phyloP scores from a whole-genome alignment of 306 rosid genomes.

The Cyamopsis tetragonoloba region DNA sequence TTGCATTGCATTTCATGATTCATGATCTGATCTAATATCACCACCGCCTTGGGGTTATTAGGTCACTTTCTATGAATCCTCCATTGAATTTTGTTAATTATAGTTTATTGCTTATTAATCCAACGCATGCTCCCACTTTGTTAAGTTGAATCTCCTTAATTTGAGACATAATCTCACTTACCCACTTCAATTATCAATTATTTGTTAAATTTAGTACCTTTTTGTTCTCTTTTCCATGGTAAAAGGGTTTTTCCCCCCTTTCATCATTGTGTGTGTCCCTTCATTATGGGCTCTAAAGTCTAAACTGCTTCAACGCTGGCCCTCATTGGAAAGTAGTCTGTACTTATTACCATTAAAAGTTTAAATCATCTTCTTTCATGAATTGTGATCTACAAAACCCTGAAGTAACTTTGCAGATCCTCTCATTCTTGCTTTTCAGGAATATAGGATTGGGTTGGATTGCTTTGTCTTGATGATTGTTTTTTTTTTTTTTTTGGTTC shows the following conservation, averaged over 20 bases:
- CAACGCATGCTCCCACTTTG: background rate
- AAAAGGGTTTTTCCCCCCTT: slow-evolving; percentile 2
- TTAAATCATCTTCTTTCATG: slow-evolving; percentile 23
- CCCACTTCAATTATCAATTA: slow-evolving; percentile 1
- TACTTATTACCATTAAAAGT: slow-evolving; percentile 42
- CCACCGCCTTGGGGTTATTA: slow-evolving; percentile 10
- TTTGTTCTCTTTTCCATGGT: background rate
- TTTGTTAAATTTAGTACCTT: background rate
- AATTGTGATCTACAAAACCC: slow-evolving; percentile 27
- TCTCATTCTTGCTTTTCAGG: slow-evolving; percentile 14
- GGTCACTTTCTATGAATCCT: slow-evolving; percentile 23
- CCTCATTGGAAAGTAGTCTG: slow-evolving; percentile 27
- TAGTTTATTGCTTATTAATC: background rate
- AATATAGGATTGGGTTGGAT: background rate
- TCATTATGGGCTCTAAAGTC: slow-evolving; percentile 10
- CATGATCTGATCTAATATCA: slow-evolving; percentile 10
- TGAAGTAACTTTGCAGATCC: slow-evolving; percentile 28
- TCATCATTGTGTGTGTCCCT: slow-evolving; percentile 7
- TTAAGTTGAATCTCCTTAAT: slow-evolving; percentile 12
- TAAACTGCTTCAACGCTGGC: slow-evolving; percentile 23
- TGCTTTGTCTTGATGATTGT: slow-evolving; percentile 40
- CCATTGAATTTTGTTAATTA: background rate
- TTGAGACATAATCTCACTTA: slow-evolving; percentile 24
- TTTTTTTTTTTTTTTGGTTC: no score
- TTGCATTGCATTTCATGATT: slow-evolving; percentile 20